Evolutionary conservation across 148 eudicot species (phyloP).

Genomic region (Rhododendron ferrugineum): DNA sequence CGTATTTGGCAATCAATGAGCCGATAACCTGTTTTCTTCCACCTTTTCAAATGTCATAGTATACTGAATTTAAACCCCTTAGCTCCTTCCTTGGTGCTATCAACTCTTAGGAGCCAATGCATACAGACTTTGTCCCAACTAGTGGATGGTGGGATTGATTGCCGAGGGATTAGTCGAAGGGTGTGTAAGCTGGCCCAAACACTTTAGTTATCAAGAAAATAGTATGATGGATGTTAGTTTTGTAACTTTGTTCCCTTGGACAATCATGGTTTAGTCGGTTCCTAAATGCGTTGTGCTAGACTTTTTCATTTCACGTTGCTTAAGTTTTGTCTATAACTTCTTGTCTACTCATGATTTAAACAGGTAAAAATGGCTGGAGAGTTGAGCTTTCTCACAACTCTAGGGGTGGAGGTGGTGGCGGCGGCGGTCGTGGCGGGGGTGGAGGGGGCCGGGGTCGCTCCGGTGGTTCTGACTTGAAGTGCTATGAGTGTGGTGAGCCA

Average conservation of each 20-base stretch:
- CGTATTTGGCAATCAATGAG: background rate
- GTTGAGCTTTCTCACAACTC: slow-evolving; percentile 97
- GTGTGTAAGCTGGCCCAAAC: too few relatives aligned
- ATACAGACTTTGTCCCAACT: background rate
- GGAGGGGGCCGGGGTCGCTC: slow-evolving; percentile 82
- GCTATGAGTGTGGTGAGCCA: slow-evolving; percentile 95
- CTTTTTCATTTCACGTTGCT: background rate
- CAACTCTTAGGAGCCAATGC: background rate
- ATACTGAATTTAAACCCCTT: background rate
- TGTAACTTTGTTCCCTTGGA: too few relatives aligned
- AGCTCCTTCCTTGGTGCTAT: background rate
- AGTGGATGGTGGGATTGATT: too few relatives aligned
- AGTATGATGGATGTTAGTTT: too few relatives aligned
- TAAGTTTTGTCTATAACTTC: background rate
- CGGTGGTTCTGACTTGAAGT: slow-evolving; percentile 94
- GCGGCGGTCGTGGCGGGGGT: slow-evolving; percentile 40
- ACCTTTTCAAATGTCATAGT: background rate
- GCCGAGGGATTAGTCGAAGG: too few relatives aligned
- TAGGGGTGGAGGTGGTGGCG: slow-evolving; percentile 59
- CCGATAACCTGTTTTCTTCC: background rate
- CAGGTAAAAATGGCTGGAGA: slow-evolving; percentile 98
- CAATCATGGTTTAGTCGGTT: background rate
- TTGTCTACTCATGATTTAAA: background rate
- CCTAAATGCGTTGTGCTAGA: background rate
- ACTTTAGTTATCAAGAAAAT: too few relatives aligned